phyloP scores from a whole-genome alignment of 352 stramenopile genomes.

The Pythium sp. region DNA sequence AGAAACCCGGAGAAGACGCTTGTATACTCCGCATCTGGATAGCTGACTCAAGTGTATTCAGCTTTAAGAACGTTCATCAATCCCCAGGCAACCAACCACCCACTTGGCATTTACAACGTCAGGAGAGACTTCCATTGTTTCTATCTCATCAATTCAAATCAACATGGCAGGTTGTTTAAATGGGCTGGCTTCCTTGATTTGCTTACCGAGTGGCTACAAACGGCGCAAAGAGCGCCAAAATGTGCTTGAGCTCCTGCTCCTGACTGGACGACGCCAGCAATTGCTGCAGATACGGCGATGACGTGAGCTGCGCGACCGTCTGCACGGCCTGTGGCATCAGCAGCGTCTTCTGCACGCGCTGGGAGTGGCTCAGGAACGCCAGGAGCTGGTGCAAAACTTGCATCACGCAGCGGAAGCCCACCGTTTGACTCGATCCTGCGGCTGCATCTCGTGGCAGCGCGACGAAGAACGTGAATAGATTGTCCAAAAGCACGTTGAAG shows the following conservation, averaged over 20 bases:
- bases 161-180: background rate
- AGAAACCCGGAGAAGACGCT: too few relatives aligned
- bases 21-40: too few relatives aligned
- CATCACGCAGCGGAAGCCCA: conserved; percentile 54
- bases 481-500: conserved; percentile 61
- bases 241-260: conserved; percentile 44
- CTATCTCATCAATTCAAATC: background rate
- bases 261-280: conserved; percentile 42
- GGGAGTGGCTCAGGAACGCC: conserved; percentile 46
- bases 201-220: conserved; percentile 16
- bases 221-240: conserved; percentile 40
- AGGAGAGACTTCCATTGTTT: background rate
- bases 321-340: conserved; percentile 36
- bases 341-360: conserved; percentile 32
- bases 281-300: conserved; percentile 65
- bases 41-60: too few relatives aligned
- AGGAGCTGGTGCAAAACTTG: conserved; percentile 65
- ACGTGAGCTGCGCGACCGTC: conserved; percentile 46
- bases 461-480: conserved; percentile 64
- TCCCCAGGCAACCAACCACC: too few relatives aligned
- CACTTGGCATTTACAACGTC: background rate
- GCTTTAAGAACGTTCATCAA: too few relatives aligned
- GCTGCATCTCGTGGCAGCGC: conserved; percentile 30
- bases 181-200: background rate
- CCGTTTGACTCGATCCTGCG: conserved; percentile 20